A percentile compares a stretch with the other conserved stretches of the same genome.
Conservation (phyloP, 108 stramenopile genomes). For the Skeletonema menzelii region DNA sequence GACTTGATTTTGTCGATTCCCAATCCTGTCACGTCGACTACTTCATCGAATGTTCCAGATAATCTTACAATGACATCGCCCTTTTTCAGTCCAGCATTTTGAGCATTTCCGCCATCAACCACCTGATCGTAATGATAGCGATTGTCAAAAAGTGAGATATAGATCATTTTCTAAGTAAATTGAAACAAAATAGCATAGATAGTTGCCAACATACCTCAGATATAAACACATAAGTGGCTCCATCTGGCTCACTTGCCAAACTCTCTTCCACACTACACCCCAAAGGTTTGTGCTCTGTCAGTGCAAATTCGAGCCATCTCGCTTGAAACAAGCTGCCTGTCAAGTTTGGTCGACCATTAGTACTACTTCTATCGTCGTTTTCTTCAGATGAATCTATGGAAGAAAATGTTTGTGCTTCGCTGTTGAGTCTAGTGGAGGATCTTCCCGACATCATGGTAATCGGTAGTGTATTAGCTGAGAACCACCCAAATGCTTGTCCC, state of each 20-base stretch:
- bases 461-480: not conserved
- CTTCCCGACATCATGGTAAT: not conserved
- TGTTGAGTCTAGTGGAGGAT: constrained; percentile 3
- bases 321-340: constrained; percentile 24
- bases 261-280: constrained; percentile 81
- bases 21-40: constrained; percentile 38
- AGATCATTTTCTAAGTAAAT: not conserved
- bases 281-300: constrained; percentile 65
- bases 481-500: not conserved
- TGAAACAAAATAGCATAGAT: not conserved
- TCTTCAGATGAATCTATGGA: not conserved
- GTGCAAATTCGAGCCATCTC: constrained; percentile 36
- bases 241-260: constrained; percentile 56
- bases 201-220: constrained; percentile 41
- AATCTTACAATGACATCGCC: constrained; percentile 78
- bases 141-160: constrained; percentile 1
- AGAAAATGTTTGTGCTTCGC: constrained; percentile 10
- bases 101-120: constrained; percentile 60
- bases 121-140: constrained; percentile 12
- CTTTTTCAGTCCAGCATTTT: constrained; percentile 60
- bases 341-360: not conserved
- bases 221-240: constrained; percentile 63
- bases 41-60: constrained; percentile 61
- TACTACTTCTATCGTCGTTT: constrained; percentile 6
- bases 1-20: constrained; percentile 55